Base-by-base conservation (phyloP, 2,329 filamentous ascomycete species). In the Penicillium sp. region DNA sequence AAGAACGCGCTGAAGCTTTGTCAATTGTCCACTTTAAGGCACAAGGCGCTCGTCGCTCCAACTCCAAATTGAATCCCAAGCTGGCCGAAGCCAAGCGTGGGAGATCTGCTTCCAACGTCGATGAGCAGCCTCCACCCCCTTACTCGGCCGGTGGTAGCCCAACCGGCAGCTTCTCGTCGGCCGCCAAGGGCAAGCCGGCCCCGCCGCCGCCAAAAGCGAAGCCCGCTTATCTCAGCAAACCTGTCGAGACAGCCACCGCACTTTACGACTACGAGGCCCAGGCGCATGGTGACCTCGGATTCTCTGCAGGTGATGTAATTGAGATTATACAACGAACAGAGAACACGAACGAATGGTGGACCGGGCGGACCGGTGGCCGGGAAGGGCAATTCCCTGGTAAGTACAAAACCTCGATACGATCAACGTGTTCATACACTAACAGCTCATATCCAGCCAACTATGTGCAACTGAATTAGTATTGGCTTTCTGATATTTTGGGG, bases 261-360 rank as follows among this genome's bases (percentile, higher is more conserved):
- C 76, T 99, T 58, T 99, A 97, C 74, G 94, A 97, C 70, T 99
- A 96, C 69, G 90, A 96, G 59, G 94, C 94, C 6, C 92, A 97
- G 72, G 92, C 93, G 1, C 92, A 96, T 61, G 92, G 92, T 3
- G 94, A 99, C 71, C 78, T 99, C 59, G 96, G 90, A 67, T 99
- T 99, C 77, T 83, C 83, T 18, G 86, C 90, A 0, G 92, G 93
- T 5, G 94, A 99, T 59, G 78, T 89, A 4, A 97, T 99, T 67
- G 92, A 97, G 73, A 92, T 99, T 64, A 73, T 94, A 2, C 82
- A 82, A 57, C 83, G 90, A 63, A 96, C 91, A n/a, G 81, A 84
- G 59, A 97, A 96, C 67, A 87, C 90, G 49, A 97, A 99, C 65
- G 94, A 99, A 75, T 99, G 94, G 94, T 99, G 94, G 94, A 87